Evolutionary conservation across 108 stramenopile genomes (phyloP).

Genomic region (Mediolabrus comicus): DNA sequence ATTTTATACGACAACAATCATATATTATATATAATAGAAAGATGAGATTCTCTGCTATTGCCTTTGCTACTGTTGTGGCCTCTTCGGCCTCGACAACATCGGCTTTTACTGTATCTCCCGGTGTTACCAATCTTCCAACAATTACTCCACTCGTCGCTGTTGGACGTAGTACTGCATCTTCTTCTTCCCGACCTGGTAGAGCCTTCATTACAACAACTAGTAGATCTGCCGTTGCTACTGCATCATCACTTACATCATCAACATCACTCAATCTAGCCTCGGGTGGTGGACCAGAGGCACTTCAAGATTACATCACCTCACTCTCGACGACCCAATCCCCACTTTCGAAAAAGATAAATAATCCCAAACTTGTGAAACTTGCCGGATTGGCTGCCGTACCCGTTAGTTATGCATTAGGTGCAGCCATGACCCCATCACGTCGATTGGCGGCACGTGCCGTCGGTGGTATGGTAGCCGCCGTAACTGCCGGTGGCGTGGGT

Average conservation of each 20-base stretch:
- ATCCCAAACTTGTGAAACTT: constrained; percentile 41
- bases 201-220: background rate
- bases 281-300: constrained; percentile 34
- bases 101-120: constrained; percentile 14
- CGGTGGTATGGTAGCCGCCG: constrained; percentile 28
- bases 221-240: background rate
- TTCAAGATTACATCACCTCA: constrained; percentile 28
- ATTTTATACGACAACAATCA: background rate
- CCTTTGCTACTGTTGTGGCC: constrained; percentile 23
- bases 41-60: constrained; percentile 39
- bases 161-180: background rate
- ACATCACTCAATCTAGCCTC: constrained; percentile 30
- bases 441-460: constrained; percentile 34
- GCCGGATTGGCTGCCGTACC: constrained; percentile 37
- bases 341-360: constrained; percentile 6
- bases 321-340: constrained; percentile 13
- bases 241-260: constrained; percentile 17
- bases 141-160: background rate
- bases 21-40: background rate
- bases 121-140: background rate
- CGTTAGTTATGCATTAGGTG: constrained; percentile 17
- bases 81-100: constrained; percentile 20
- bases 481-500: constrained; percentile 40
- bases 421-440: constrained; percentile 42
- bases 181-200: background rate